Percentiles rank a stretch among this genome's conserved stretches.
Conservation (phyloP, 306 rosid genomes). For the Echinosophora koreensis region DNA sequence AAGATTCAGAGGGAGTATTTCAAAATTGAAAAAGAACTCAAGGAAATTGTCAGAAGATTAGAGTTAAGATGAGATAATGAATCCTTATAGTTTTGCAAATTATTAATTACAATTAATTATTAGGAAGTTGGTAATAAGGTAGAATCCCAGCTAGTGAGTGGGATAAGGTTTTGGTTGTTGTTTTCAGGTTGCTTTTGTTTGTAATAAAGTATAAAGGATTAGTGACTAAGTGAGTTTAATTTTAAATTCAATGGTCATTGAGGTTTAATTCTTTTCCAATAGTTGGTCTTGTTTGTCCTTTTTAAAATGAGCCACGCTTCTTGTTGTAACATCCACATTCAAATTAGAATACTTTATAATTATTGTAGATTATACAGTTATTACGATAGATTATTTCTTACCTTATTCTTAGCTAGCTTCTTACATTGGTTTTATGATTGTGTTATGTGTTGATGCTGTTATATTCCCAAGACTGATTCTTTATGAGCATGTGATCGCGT, state of each 20-base stretch:
- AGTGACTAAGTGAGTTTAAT: not conserved
- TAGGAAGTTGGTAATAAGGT: conserved; percentile 7
- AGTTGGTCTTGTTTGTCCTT: not conserved
- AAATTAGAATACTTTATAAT: too few species aligned
- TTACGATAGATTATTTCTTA: too few species aligned
- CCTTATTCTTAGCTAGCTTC: too few species aligned
- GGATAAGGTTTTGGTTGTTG: not conserved
- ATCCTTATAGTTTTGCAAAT: not conserved
- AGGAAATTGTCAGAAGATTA: not conserved
- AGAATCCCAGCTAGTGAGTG: not conserved
- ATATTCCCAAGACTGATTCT: not conserved
- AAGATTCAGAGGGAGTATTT: not conserved
- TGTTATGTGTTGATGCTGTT: not conserved
- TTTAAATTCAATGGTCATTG: not conserved
- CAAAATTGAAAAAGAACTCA: not conserved
- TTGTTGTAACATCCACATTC: too few species aligned
- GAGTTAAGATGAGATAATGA: not conserved
- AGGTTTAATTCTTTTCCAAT: not conserved
- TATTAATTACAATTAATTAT: not conserved
- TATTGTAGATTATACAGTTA: too few species aligned
- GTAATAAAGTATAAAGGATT: not conserved
- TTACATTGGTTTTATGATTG: not conserved
- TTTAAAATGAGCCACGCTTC: not conserved
- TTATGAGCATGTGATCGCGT: not conserved
- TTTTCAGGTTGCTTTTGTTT: not conserved